Evolutionary conservation across 192 early-diverging fungal species (phyloP).

Genomic region (Umbelopsis sp.): DNA sequence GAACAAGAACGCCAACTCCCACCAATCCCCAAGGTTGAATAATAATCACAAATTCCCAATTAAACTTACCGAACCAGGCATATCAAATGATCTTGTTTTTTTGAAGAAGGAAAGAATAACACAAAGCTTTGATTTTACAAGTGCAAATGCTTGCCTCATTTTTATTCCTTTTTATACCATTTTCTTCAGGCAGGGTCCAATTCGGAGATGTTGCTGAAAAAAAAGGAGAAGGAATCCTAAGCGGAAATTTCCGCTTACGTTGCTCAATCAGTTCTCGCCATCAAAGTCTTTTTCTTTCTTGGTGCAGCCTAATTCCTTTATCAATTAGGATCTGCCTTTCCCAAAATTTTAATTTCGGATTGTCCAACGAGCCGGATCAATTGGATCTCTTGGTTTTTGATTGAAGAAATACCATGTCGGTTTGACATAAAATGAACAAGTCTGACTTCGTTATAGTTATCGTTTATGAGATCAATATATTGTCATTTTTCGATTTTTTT

Average conservation of each 20-base stretch:
- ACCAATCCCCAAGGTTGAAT: not conserved
- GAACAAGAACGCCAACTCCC: not conserved
- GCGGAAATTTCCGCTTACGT: not conserved
- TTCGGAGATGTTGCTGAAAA: not conserved
- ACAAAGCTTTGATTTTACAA: not conserved
- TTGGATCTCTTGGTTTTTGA: too few relatives aligned
- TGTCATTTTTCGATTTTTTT: too few relatives aligned
- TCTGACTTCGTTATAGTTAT: too few relatives aligned
- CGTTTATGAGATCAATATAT: too few relatives aligned
- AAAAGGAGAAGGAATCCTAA: not conserved
- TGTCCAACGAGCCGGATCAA: too few relatives aligned
- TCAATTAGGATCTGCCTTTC: conserved; percentile 9
- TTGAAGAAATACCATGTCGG: too few relatives aligned
- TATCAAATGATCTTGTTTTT: not conserved
- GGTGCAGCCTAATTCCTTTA: not conserved
- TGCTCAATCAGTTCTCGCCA: conserved; percentile 13
- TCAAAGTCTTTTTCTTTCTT: not conserved
- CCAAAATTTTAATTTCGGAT: not conserved
- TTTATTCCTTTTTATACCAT: too few relatives aligned
- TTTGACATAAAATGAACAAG: too few relatives aligned
- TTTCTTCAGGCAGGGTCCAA: conserved; percentile 2
- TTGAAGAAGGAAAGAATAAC: too few relatives aligned
- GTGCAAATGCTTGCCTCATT: too few relatives aligned
- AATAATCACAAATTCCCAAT: not conserved
- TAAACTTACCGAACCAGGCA: conserved; percentile 15